Evolutionary conservation across 2,329 filamentous ascomycete genomes (phyloP).

Genomic region (Colletotrichum acutatum): DNA sequence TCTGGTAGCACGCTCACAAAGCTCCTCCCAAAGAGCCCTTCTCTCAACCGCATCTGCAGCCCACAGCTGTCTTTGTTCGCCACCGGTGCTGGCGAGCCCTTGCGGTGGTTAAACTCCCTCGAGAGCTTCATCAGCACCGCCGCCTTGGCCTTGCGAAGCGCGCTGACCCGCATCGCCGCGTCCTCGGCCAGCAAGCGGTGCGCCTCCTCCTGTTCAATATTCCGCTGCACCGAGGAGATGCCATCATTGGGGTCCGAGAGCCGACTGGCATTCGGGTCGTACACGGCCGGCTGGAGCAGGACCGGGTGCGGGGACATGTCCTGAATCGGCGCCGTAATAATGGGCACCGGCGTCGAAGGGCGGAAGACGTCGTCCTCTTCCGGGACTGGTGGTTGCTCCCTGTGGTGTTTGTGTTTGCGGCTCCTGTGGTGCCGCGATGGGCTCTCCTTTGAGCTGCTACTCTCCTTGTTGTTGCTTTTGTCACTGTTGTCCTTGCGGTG

Average conservation of each 20-base stretch:
- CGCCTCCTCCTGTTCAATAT: conserved; percentile 65
- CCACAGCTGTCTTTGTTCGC: conserved; percentile 40
- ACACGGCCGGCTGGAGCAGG: conserved; percentile 66
- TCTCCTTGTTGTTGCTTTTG: conserved; percentile 32
- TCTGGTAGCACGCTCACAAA: conserved; percentile 52
- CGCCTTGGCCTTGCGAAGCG: conserved; percentile 68
- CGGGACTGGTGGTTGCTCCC: conserved; percentile 30
- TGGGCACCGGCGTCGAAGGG: conserved; percentile 43
- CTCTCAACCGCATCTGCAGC: conserved; percentile 51
- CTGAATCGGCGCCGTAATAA: conserved; percentile 63
- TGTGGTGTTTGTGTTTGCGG: conserved; percentile 37
- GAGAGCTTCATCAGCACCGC: conserved; percentile 69
- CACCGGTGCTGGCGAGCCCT: conserved; percentile 30
- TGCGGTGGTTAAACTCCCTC: conserved; percentile 55
- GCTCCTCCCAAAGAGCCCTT: conserved; percentile 55
- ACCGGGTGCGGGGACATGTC: conserved; percentile 60
- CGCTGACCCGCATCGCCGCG: conserved; percentile 62
- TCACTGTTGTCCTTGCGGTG: conserved; percentile 46
- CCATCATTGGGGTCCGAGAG: conserved; percentile 50
- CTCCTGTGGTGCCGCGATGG: conserved; percentile 1
- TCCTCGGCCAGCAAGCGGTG: conserved; percentile 69
- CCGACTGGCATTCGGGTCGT: conserved; percentile 54
- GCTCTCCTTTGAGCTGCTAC: conserved; percentile 25
- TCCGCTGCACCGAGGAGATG: conserved; percentile 68
- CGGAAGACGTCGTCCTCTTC: conserved; percentile 38